A percentile compares a stretch with the other conserved stretches of the same genome.
phyloP scores from a whole-genome alignment of 768 basidiomycete genomes.

The Boletus tylopilopsis region DNA sequence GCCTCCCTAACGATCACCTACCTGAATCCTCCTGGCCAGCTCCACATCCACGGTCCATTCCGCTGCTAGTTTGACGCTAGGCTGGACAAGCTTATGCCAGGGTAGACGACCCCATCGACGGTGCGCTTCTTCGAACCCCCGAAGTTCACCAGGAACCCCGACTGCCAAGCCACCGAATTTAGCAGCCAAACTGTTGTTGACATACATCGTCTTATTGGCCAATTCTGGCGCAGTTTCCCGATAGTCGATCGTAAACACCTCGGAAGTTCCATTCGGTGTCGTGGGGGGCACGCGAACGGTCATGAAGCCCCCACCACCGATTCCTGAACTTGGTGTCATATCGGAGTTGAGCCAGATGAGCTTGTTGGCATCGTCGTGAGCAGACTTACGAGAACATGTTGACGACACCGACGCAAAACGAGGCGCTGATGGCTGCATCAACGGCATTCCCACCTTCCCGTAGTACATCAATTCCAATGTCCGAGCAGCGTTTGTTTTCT shows the following conservation, averaged over 20 bases:
- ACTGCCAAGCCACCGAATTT: constrained; percentile 78
- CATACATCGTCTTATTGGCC: constrained; percentile 77
- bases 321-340: constrained; percentile 53
- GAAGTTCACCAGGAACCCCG: constrained; percentile 89
- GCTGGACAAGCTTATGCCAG: constrained; percentile 76
- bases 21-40: constrained; percentile 68
- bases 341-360: not conserved
- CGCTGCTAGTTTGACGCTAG: constrained; percentile 67
- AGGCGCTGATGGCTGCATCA: constrained; percentile 78
- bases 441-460: constrained; percentile 88
- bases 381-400: constrained; percentile 84
- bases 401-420: constrained; percentile 76
- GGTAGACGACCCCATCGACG: constrained; percentile 74
- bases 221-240: constrained; percentile 80
- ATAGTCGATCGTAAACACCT: constrained; percentile 79
- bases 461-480: constrained; percentile 74
- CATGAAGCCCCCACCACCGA: constrained; percentile 90
- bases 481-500: constrained; percentile 83
- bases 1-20: constrained; percentile 31
- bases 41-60: constrained; percentile 82
- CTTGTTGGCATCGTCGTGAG: not conserved
- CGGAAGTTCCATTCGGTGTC: constrained; percentile 39
- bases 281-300: constrained; percentile 69
- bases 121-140: constrained; percentile 83
- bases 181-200: constrained; percentile 47